Evolutionary conservation across 78 protist species (phyloP).

Genomic region (Chrysochromulina parva): DNA sequence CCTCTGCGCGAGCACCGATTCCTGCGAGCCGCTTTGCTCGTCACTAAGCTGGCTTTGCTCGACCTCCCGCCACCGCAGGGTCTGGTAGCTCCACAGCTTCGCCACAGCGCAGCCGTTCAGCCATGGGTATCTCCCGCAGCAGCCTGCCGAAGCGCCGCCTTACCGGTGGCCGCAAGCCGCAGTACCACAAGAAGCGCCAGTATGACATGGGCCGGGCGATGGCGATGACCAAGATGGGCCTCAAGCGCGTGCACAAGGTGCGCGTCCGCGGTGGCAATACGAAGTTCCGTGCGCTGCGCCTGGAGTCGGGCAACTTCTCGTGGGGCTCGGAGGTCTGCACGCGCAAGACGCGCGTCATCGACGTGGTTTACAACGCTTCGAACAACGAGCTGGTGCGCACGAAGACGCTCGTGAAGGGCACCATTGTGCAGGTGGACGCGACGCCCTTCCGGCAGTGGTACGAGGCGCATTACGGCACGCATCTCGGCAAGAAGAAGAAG

Average conservation of each 20-base stretch:
- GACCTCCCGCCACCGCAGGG: no score
- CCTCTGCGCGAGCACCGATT: no score
- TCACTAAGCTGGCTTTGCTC: no score
- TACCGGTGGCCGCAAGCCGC: slow-evolving; percentile 82
- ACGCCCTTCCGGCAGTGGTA: slow-evolving; percentile 98
- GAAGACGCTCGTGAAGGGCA: slow-evolving; percentile 97
- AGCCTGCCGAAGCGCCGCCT: slow-evolving; percentile 85
- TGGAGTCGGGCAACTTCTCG: slow-evolving; percentile 97
- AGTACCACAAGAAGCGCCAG: slow-evolving; percentile 89
- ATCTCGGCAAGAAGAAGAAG: slow-evolving; percentile 60
- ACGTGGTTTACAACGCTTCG: slow-evolving; percentile 98
- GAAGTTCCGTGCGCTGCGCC: slow-evolving; percentile 98
- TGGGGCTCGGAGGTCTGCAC: slow-evolving; percentile 73
- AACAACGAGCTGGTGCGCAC: slow-evolving; percentile 99
- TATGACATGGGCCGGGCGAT: slow-evolving; percentile 95
- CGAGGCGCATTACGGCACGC: slow-evolving; percentile 91
- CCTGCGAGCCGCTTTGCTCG: no score
- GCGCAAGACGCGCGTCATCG: slow-evolving; percentile 80
- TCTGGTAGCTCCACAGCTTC: no score
- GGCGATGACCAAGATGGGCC: slow-evolving; percentile 92
- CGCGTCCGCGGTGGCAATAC: slow-evolving; percentile 95
- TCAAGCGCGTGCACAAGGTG: slow-evolving; percentile 79
- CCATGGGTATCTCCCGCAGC: slow-evolving; percentile 80
- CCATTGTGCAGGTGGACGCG: slow-evolving; percentile 90
- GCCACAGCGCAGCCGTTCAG: neutral